Percentiles rank a stretch among this genome's conserved stretches.
phyloP scores from a whole-genome alignment of 225 moss, liverwort and hornwort genomes.

The Sphagnum contortum region DNA sequence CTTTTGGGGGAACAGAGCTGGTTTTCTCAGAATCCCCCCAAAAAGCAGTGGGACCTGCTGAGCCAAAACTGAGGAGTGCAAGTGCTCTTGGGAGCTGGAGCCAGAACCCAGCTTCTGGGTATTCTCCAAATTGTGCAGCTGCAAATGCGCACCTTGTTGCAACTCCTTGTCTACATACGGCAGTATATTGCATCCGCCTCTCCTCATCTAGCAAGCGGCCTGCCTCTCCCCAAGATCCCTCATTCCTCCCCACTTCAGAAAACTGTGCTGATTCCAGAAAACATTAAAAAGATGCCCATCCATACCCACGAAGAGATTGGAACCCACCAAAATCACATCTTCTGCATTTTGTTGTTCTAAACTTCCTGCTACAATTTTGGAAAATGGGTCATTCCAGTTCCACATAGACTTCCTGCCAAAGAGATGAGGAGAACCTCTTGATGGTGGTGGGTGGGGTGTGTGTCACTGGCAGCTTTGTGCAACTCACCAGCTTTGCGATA shows the following conservation, averaged over 20 bases:
- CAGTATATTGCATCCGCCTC: conserved; percentile 56
- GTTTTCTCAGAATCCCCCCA: conserved; percentile 33
- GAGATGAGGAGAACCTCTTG: no score
- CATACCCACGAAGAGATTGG: no score
- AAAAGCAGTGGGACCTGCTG: conserved; percentile 76
- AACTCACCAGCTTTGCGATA: conserved; percentile 80
- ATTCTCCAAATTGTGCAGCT: conserved; percentile 97
- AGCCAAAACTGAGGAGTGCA: conserved; percentile 73
- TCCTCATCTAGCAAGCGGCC: conserved; percentile 91
- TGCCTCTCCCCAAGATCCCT: conserved; percentile 9
- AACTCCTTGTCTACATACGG: conserved; percentile 70
- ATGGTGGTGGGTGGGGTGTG: no score
- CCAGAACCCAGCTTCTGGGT: conserved; percentile 89
- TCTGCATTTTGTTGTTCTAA: no score
- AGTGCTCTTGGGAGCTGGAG: conserved; percentile 94
- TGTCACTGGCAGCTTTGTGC: no score
- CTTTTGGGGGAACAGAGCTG: conserved; percentile 11
- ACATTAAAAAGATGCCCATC: no score
- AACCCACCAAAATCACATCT: no score
- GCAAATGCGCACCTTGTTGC: conserved; percentile 91
- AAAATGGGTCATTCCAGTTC: no score
- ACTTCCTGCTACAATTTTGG: no score
- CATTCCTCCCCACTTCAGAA: no score
- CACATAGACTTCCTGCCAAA: no score
- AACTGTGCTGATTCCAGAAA: no score